Base-by-base conservation (phyloP, 768 basidiomycete species). In the Tricholoma hemisulphureum region DNA sequence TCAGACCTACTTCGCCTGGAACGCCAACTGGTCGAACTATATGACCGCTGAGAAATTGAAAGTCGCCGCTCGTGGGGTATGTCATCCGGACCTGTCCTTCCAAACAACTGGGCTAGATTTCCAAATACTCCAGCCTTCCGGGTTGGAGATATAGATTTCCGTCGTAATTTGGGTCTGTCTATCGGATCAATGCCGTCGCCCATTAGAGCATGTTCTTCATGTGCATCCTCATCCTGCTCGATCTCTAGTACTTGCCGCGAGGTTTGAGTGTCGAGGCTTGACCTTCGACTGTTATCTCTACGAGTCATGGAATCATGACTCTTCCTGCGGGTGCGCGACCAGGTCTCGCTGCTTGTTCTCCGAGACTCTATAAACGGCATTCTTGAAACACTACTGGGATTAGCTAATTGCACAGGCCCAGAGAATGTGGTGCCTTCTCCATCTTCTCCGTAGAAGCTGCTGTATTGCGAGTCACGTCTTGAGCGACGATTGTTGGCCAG, bases 351-450 rank as follows among this genome's bases (percentile, higher is more conserved):
- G 66, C 82, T 85, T 60, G 82, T 79, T 58, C 87, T 77, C 23
- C 74, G 73, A 10, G 74, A 69, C 56, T 83, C 85, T 31, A 80
- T 70, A 51, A 86, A 78, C 14, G 87, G 83, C 91, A 94, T 93
- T 56, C 87, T 80, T 6, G 91, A 91, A 14, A 86, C 82, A 63
- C 90, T 91, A 66, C 87, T 91, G 0, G 91, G 91, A 63, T 90
- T 84, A 24, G 80, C 84, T 29, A 74, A 74, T 69, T 89, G 86
- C 7, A 82, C 83, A 4, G 87, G 91, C 0, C 91, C 91, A 63
- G 88, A 87, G 69, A 92, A 94, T 80, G 91, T 85, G 21, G 85
- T 72, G 18, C 84, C 84, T 48, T 83, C 83, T 50, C 78, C 83
- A 62, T 83, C 81, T 59, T 81, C 83, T 37, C 81, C 84, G 51